phyloP scores from a whole-genome alignment of 768 basidiomycete species.

The Lepiota subincarnata region DNA sequence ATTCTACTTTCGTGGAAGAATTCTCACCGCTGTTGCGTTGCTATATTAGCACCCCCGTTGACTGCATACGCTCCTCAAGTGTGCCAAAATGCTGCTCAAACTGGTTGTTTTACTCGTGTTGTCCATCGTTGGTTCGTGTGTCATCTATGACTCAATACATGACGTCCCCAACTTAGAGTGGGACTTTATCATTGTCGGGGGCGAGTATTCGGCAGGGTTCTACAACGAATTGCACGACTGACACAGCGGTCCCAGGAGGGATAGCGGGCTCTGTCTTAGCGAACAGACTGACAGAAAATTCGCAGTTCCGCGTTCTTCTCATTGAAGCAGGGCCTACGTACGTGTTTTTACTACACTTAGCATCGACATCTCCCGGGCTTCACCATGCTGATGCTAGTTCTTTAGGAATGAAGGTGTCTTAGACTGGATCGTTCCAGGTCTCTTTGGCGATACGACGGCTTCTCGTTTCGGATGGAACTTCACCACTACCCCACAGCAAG shows the following conservation, averaged over 20 bases:
- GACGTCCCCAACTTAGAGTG: not conserved
- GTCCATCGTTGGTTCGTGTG: not conserved
- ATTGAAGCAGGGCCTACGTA: slow-evolving; percentile 22
- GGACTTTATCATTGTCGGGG: slow-evolving; percentile 19
- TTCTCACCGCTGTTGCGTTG: no score
- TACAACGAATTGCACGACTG: not conserved
- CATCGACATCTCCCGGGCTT: not conserved
- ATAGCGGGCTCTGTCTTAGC: slow-evolving; percentile 24
- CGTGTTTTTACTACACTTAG: not conserved
- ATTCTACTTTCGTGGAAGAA: no score
- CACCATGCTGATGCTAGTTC: not conserved
- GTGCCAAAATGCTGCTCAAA: no score
- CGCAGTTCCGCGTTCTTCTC: slow-evolving; percentile 18
- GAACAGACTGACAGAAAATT: slow-evolving; percentile 20
- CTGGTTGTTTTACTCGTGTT: not conserved
- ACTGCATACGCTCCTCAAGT: no score
- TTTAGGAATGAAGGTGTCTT: slow-evolving; percentile 16
- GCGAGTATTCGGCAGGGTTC: slow-evolving; percentile 1
- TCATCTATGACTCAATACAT: not conserved
- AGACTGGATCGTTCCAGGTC: slow-evolving; percentile 15
- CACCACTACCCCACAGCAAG: slow-evolving; percentile 24
- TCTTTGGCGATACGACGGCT: not conserved
- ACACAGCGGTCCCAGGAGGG: slow-evolving; percentile 15
- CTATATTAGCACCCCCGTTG: no score
- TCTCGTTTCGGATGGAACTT: slow-evolving; percentile 25